Evolutionary conservation across 1,284 basidiomycete genomes (phyloP).

Genomic region (Heterobasidion occidentale): DNA sequence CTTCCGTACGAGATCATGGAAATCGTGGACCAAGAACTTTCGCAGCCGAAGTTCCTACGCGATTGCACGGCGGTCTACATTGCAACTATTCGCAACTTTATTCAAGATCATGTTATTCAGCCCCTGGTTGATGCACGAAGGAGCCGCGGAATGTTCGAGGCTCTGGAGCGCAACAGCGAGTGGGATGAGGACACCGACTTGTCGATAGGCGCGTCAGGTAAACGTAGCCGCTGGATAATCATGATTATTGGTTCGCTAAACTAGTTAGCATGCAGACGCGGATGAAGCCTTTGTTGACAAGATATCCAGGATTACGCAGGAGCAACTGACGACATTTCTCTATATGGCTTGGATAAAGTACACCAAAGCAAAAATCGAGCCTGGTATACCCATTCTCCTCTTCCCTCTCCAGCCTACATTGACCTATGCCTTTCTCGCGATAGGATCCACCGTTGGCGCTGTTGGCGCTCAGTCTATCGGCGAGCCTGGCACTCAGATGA

Average conservation of each 20-base stretch:
- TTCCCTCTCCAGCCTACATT: background rate
- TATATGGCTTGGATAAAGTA: constrained; percentile 87
- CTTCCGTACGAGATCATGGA: constrained; percentile 86
- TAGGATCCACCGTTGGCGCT: constrained; percentile 96
- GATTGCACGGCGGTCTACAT: constrained; percentile 77
- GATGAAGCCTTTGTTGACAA: constrained; percentile 79
- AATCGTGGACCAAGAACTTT: constrained; percentile 60
- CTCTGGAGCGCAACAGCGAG: constrained; percentile 65
- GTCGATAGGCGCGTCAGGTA: constrained; percentile 68
- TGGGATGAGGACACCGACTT: constrained; percentile 78
- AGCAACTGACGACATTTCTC: constrained; percentile 77
- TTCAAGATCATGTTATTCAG: constrained; percentile 61
- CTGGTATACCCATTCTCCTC: constrained; percentile 40
- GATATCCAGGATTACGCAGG: constrained; percentile 81
- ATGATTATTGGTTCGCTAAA: background rate
- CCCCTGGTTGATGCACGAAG: constrained; percentile 66
- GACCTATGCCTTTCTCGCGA: background rate
- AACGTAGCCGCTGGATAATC: constrained; percentile 12
- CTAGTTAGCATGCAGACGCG: constrained; percentile 32
- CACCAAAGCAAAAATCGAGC: constrained; percentile 91
- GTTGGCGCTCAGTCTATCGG: constrained; percentile 99
- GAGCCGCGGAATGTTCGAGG: constrained; percentile 80
- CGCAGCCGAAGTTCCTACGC: constrained; percentile 50
- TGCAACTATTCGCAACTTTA: constrained; percentile 70
- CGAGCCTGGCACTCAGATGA: constrained; percentile 99